Conservation (phyloP, 352 stramenopile genomes). For the Pythium diclinum region DNA sequence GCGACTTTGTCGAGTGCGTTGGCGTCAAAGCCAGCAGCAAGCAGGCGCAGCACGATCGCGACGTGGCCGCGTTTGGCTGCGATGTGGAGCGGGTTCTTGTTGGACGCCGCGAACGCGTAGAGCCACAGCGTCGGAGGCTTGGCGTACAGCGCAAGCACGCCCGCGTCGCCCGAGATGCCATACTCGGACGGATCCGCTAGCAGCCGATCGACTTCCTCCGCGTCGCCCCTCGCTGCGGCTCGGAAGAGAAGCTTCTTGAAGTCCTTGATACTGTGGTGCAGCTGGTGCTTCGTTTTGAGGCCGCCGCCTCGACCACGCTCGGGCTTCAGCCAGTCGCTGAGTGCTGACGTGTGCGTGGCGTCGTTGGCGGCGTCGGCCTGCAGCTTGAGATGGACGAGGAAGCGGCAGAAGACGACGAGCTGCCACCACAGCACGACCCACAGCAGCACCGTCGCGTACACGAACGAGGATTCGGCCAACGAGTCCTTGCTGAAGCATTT, state of each 20-base stretch:
- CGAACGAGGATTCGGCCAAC: slow-evolving; percentile 40
- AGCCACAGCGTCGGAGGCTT: slow-evolving; percentile 53
- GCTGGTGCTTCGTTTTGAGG: not conserved
- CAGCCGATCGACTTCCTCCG: slow-evolving; percentile 39
- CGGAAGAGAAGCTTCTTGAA: slow-evolving; percentile 72
- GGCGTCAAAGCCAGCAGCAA: slow-evolving; percentile 52
- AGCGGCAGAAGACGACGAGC: slow-evolving; percentile 67
- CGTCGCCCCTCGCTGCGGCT: slow-evolving; percentile 49
- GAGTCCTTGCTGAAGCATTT: slow-evolving; percentile 37
- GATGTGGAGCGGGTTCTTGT: slow-evolving; percentile 77
- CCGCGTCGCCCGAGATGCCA: slow-evolving; percentile 28
- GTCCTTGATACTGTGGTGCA: not conserved
- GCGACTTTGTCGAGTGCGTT: slow-evolving; percentile 78
- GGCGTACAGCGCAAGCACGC: slow-evolving; percentile 42
- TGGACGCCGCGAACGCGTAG: slow-evolving; percentile 58
- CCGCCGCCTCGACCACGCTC: slow-evolving; percentile 4
- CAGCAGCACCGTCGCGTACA: slow-evolving; percentile 56
- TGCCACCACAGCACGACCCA: slow-evolving; percentile 60
- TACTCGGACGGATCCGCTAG: slow-evolving; percentile 33
- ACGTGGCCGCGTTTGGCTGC: slow-evolving; percentile 55
- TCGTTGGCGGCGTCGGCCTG: slow-evolving; percentile 67
- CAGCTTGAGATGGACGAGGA: slow-evolving; percentile 72
- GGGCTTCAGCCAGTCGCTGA: slow-evolving; percentile 41
- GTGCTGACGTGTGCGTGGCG: slow-evolving; percentile 54
- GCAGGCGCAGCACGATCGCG: slow-evolving; percentile 53